A percentile compares a stretch with the other conserved stretches of the same genome.
Conservation (phyloP, 805 yeast genomes). For the Myxozyma mucilagina region DNA sequence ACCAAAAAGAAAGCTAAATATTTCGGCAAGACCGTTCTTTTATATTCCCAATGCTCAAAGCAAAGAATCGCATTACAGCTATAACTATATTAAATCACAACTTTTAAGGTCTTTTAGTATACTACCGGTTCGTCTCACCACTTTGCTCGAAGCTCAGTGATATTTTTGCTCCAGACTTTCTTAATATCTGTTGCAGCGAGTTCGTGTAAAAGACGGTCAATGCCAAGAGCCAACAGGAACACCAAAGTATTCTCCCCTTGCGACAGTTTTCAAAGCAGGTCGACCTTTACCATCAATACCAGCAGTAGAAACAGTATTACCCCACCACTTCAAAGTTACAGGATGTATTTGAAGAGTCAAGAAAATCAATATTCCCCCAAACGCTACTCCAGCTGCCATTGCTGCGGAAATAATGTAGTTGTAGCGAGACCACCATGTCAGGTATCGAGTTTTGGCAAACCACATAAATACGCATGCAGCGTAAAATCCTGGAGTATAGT, state of each 20-base stretch:
- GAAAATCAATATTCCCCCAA: slow-evolving; percentile 59
- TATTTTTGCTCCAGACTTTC: too few relatives aligned
- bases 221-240: too few relatives aligned
- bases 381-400: slow-evolving; percentile 64
- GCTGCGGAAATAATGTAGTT: slow-evolving; percentile 66
- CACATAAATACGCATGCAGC: slow-evolving; percentile 59
- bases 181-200: too few relatives aligned
- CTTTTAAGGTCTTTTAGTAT: too few relatives aligned
- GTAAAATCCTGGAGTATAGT: slow-evolving; percentile 71
- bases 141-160: too few relatives aligned
- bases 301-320: slow-evolving; percentile 42
- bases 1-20: too few relatives aligned
- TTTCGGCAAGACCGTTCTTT: too few relatives aligned
- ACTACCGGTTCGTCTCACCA: too few relatives aligned
- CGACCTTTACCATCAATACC: slow-evolving; percentile 19
- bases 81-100: too few relatives aligned
- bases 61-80: too few relatives aligned
- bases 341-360: slow-evolving; percentile 49
- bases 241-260: slow-evolving; percentile 9
- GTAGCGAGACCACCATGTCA: slow-evolving; percentile 74
- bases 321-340: slow-evolving; percentile 62
- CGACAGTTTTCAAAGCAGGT: slow-evolving; percentile 6
- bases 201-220: too few relatives aligned
- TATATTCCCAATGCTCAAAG: too few relatives aligned
- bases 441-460: slow-evolving; percentile 54